phyloP scores from a whole-genome alignment of 768 basidiomycete genomes.

The Neoboletus subvelutipes region DNA sequence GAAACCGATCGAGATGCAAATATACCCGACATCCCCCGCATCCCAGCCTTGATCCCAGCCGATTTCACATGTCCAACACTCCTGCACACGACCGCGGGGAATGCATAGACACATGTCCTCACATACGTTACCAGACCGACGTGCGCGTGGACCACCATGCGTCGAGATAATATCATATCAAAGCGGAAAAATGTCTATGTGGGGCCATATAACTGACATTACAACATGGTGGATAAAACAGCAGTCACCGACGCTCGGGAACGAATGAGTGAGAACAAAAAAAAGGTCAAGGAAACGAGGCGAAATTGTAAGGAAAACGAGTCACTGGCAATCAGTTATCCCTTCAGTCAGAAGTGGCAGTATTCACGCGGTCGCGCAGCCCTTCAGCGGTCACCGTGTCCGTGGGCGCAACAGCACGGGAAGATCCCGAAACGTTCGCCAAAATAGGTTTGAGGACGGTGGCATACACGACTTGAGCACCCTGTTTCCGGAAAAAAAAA shows the following conservation, averaged over 20 bases:
- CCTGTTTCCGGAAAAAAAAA: slow-evolving; percentile 46
- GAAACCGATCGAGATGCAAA: neutral
- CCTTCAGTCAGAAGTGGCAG: slow-evolving; percentile 36
- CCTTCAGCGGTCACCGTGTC: slow-evolving; percentile 52
- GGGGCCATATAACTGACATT: slow-evolving; percentile 23
- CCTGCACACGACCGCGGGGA: neutral
- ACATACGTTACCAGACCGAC: neutral
- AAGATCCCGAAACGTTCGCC: slow-evolving; percentile 52
- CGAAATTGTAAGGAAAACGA: neutral
- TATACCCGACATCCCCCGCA: neutral
- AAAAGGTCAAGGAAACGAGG: neutral
- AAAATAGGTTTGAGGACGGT: slow-evolving; percentile 79
- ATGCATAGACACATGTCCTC: neutral
- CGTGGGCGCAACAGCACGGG: slow-evolving; percentile 42
- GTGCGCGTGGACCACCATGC: neutral
- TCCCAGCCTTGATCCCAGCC: neutral
- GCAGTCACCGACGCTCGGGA: slow-evolving; percentile 12
- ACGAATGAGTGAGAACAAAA: slow-evolving; percentile 1
- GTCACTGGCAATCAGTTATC: neutral
- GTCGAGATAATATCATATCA: slow-evolving; percentile 8
- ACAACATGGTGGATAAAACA: slow-evolving; percentile 21
- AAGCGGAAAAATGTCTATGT: slow-evolving; percentile 16
- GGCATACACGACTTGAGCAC: slow-evolving; percentile 81
- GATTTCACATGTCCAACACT: neutral
- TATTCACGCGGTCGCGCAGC: slow-evolving; percentile 46